A percentile compares a stretch with the other conserved stretches of the same genome.
These are phyloP conservation scores for Hydnum rufescens DNA, from an alignment of 768 basidiomycete genomes.

Conservation along the genomic window DNA sequence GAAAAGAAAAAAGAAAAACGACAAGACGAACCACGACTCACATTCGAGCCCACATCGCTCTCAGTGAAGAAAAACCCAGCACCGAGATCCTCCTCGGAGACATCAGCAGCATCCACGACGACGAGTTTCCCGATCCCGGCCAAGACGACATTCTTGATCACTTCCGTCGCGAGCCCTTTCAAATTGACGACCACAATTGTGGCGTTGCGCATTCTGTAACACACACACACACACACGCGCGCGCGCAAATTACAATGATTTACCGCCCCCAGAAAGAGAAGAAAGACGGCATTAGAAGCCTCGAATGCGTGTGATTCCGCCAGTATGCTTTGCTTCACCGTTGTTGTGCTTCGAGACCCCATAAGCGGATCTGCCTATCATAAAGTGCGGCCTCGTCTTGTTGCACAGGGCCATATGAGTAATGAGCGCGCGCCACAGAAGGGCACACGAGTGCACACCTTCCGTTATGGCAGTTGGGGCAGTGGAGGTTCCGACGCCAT, in stretches of 20 bases:
- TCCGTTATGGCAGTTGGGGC: background rate
- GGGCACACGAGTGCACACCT: background rate
- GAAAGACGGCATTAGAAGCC: background rate
- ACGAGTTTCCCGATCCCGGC: constrained; percentile 86
- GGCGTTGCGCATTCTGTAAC: constrained; percentile 73
- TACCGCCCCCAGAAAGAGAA: background rate
- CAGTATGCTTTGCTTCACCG: constrained; percentile 26
- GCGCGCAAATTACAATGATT: too few relatives aligned
- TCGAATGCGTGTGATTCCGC: background rate
- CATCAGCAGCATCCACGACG: constrained; percentile 57
- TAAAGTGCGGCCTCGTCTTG: constrained; percentile 65
- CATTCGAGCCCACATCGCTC: constrained; percentile 79
- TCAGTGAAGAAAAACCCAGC: constrained; percentile 88
- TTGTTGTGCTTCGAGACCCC: constrained; percentile 97
- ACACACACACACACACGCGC: background rate
- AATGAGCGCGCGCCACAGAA: background rate
- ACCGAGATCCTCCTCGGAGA: constrained; percentile 72
- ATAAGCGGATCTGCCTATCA: constrained; percentile 90
- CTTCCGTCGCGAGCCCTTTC: constrained; percentile 73
- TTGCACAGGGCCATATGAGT: too few relatives aligned
- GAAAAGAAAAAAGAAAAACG: background rate
- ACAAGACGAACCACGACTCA: constrained; percentile 17
- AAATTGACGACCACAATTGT: constrained; percentile 69
- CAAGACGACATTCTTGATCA: constrained; percentile 93
- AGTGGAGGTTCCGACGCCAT: too few relatives aligned